Conservation (phyloP, 768 basidiomycete genomes). For the Panaeolus cyanescens region DNA sequence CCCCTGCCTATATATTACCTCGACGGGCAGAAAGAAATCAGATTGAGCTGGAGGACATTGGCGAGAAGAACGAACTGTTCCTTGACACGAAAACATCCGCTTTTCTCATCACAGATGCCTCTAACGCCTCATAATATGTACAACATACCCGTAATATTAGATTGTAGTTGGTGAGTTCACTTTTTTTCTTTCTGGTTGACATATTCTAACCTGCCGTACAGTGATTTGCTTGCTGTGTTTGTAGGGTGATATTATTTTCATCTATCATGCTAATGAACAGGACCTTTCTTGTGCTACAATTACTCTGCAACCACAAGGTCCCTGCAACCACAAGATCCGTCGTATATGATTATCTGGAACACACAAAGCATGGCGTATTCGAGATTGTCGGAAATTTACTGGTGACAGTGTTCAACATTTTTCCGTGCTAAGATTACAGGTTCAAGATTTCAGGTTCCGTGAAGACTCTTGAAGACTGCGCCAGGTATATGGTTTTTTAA, state of each 20-base stretch:
- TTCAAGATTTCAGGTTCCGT: not conserved
- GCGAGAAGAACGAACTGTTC: slow-evolving; percentile 94
- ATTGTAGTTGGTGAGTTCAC: not conserved
- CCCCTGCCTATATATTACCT: slow-evolving; percentile 89
- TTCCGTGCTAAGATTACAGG: not conserved
- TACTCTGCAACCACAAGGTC: too few species aligned
- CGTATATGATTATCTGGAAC: not conserved
- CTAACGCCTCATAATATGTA: not conserved
- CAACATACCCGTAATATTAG: not conserved
- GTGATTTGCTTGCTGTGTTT: slow-evolving; percentile 1
- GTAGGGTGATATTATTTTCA: not conserved
- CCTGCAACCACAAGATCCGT: not conserved
- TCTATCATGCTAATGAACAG: not conserved
- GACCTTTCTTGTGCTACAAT: not conserved
- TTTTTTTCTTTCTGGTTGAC: not conserved
- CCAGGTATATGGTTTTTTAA: not conserved
- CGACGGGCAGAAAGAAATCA: slow-evolving; percentile 73
- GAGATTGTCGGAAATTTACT: not conserved
- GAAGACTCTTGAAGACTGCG: not conserved
- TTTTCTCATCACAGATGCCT: slow-evolving; percentile 5
- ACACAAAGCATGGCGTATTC: not conserved
- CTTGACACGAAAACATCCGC: slow-evolving; percentile 88
- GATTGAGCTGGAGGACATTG: slow-evolving; percentile 86
- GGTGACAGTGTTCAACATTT: not conserved
- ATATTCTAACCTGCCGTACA: not conserved